Percentiles rank a stretch among this genome's conserved stretches.
These are phyloP conservation scores for Ormosia semicastrata DNA, from an alignment of 306 rosid species.

Conservation along the genomic window DNA sequence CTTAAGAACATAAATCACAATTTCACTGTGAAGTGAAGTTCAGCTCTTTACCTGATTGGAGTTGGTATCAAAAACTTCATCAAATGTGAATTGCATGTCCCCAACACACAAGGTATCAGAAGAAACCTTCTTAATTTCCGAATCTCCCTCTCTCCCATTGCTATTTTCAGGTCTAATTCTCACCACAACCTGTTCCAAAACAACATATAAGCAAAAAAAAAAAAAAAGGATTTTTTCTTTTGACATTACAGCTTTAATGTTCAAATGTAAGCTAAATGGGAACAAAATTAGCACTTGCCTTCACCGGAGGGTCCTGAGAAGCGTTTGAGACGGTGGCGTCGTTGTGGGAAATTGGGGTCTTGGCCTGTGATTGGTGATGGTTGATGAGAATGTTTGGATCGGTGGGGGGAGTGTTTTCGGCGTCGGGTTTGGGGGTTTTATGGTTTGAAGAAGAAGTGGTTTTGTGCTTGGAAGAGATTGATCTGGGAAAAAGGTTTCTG, in stretches of 20 bases:
- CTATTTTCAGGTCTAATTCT: conserved; percentile 65
- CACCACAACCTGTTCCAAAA: conserved; percentile 64
- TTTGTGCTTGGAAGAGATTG: conserved; percentile 56
- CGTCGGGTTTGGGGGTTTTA: conserved; percentile 16
- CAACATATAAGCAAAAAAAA: neutral
- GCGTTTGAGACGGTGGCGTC: neutral
- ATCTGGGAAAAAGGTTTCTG: conserved; percentile 66
- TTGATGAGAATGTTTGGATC: conserved; percentile 57
- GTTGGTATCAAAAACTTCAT: conserved; percentile 64
- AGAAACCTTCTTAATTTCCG: conserved; percentile 56
- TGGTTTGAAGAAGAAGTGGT: conserved; percentile 22
- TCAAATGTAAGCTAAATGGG: neutral
- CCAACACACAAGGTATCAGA: conserved; percentile 51
- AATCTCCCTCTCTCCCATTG: conserved; percentile 42
- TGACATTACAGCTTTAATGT: neutral
- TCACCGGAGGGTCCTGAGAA: conserved; percentile 32
- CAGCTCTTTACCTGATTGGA: conserved; percentile 62
- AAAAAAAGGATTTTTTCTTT: neutral
- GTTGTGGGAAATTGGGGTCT: conserved; percentile 24
- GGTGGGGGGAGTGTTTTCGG: conserved; percentile 70
- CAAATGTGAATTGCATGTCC: conserved; percentile 55
- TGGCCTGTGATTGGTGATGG: conserved; percentile 25
- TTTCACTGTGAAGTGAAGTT: neutral
- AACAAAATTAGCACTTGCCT: conserved; percentile 37
- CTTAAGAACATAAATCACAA: neutral